phyloP scores from a whole-genome alignment of 129 eudicot species.

The Chrysanthemum makinoi region DNA sequence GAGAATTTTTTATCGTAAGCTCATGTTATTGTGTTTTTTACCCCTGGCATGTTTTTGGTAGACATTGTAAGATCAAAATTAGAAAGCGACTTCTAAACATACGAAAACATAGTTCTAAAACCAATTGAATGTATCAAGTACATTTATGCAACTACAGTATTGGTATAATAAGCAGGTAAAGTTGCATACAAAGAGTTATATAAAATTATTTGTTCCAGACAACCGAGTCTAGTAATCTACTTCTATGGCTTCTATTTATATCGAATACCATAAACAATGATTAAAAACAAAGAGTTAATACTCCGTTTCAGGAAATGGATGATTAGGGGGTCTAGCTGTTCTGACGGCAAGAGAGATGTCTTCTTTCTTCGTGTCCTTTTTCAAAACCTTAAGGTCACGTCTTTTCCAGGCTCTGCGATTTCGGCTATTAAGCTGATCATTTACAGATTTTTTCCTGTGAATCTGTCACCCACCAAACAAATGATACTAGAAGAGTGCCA shows the following conservation, averaged over 20 bases:
- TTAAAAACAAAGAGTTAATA: background rate
- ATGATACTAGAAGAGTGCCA: too few relatives aligned
- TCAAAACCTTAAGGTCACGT: constrained; percentile 44
- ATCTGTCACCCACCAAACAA: constrained; percentile 47
- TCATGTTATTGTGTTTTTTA: too few relatives aligned
- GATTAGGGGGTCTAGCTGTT: constrained; percentile 9
- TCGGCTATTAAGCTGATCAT: constrained; percentile 42
- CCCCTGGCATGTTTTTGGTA: too few relatives aligned
- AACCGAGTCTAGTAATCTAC: constrained; percentile 1
- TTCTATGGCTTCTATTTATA: background rate
- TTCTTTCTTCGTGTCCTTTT: constrained; percentile 35
- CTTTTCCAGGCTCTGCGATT: constrained; percentile 59
- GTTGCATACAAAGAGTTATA: background rate
- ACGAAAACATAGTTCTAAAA: too few relatives aligned
- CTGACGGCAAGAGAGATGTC: constrained; percentile 58
- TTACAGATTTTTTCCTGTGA: constrained; percentile 45
- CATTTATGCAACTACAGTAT: too few relatives aligned
- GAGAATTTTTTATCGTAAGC: too few relatives aligned
- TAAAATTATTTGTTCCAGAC: background rate
- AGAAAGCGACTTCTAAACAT: too few relatives aligned
- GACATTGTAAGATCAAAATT: too few relatives aligned
- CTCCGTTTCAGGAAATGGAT: background rate
- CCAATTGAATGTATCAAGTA: too few relatives aligned
- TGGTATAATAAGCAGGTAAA: background rate
- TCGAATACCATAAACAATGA: background rate